Evolutionary conservation across 495 filamentous ascomycete species (phyloP).

Genomic region (Penicillium bovifimosum): DNA sequence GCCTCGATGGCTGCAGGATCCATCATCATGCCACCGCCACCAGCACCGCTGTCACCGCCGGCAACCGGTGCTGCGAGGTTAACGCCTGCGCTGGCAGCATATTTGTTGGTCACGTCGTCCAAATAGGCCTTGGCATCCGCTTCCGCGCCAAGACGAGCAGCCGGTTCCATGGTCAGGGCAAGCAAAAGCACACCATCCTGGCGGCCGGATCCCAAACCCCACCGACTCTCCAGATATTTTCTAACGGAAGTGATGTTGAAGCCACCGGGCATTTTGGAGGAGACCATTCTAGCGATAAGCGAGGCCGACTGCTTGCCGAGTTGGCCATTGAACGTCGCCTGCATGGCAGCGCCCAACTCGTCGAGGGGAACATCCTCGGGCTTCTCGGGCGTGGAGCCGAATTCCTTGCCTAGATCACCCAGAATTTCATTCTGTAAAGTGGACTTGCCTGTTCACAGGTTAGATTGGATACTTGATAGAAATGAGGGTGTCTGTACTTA

Average conservation of each 20-base stretch:
- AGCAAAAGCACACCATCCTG: conserved; percentile 89
- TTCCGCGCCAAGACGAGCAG: conserved; percentile 81
- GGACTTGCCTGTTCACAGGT: conserved; percentile 67
- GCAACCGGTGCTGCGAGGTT: conserved; percentile 71
- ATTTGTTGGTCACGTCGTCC: conserved; percentile 82
- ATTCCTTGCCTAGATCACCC: conserved; percentile 94
- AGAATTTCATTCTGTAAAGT: conserved; percentile 97
- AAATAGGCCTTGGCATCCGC: conserved; percentile 87
- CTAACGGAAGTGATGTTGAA: conserved; percentile 95
- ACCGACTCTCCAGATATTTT: conserved; percentile 91
- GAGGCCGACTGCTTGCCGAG: conserved; percentile 95
- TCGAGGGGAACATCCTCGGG: conserved; percentile 96
- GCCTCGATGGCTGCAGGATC: conserved; percentile 96
- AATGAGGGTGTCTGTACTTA: conserved; percentile 40
- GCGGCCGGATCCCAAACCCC: conserved; percentile 80
- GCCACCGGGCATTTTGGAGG: conserved; percentile 98
- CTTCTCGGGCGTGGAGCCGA: conserved; percentile 96
- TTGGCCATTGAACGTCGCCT: conserved; percentile 95
- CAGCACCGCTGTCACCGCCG: conserved; percentile 67
- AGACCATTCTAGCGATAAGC: conserved; percentile 87
- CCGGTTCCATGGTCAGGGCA: conserved; percentile 87
- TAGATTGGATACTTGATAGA: background rate
- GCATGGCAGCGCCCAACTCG: conserved; percentile 92
- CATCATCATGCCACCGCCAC: conserved; percentile 90
- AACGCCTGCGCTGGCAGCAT: conserved; percentile 79